A percentile compares a stretch with the other conserved stretches of the same genome.
phyloP scores from a whole-genome alignment of 2,329 filamentous ascomycete species.

The Myriosclerotinia duriaeana region DNA sequence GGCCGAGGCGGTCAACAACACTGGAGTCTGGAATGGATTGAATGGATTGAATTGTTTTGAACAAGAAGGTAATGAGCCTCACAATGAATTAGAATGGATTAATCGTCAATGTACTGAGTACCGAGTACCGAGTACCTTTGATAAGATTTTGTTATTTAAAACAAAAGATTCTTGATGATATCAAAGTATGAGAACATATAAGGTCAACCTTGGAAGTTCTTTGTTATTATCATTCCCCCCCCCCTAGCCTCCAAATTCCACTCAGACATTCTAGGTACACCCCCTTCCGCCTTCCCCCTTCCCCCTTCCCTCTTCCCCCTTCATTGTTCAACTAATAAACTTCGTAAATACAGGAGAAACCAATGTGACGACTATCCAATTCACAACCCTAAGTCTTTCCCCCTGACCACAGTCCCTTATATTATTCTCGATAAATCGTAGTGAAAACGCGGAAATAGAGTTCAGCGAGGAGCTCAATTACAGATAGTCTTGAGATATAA shows the following conservation, averaged over 20 bases:
- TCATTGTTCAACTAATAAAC: not conserved
- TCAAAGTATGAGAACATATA: not conserved
- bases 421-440: not conserved
- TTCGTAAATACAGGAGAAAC: not conserved
- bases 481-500: not conserved
- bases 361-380: not conserved
- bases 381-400: not conserved
- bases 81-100: not conserved
- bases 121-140: not conserved
- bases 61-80: not conserved
- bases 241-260: too few species aligned
- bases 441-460: not conserved
- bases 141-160: not conserved
- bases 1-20: constrained; percentile 4
- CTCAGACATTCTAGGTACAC: too few species aligned
- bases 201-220: not conserved
- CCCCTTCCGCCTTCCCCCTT: too few species aligned
- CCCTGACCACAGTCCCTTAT: not conserved
- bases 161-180: not conserved
- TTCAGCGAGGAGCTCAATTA: not conserved
- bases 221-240: not conserved
- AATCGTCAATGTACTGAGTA: not conserved
- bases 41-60: not conserved
- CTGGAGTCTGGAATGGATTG: not conserved
- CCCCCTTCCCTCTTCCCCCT: too few species aligned